A percentile compares a stretch with the other conserved stretches of the same genome.
Conservation (phyloP, 192 early-diverging fungal species). For the Mortierella antarctica region DNA sequence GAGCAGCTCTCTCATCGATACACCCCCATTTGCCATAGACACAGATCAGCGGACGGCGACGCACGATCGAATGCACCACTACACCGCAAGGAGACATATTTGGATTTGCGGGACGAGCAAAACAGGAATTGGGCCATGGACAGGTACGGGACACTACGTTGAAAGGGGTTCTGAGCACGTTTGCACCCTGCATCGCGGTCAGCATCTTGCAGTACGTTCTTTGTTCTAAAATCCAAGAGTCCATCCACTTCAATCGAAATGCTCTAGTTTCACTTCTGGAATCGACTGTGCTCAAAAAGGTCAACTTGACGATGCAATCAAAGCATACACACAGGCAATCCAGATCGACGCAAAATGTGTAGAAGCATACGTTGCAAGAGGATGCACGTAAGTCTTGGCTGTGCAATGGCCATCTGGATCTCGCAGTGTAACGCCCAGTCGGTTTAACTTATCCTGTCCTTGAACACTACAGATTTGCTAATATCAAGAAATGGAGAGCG, state of each 20-base stretch:
- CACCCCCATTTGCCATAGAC: conserved; percentile 1
- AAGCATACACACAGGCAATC: conserved; percentile 41
- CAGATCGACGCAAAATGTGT: conserved; percentile 38
- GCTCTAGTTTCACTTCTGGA: conserved; percentile 22
- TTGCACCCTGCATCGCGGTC: background rate
- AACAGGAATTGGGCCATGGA: conserved; percentile 50
- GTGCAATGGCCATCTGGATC: background rate
- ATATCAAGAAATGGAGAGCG: conserved; percentile 29
- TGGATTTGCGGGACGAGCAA: conserved; percentile 49
- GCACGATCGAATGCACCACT: conserved; percentile 17
- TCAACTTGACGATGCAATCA: conserved; percentile 39
- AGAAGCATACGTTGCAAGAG: conserved; percentile 44
- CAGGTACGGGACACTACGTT: conserved; percentile 21
- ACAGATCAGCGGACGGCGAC: conserved; percentile 24
- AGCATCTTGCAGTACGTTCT: background rate
- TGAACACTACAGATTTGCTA: conserved; percentile 13
- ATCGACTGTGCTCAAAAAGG: conserved; percentile 36
- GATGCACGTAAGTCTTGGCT: conserved; percentile 44
- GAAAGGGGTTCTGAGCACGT: background rate
- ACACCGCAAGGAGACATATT: conserved; percentile 44
- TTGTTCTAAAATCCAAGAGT: background rate
- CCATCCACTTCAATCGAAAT: background rate
- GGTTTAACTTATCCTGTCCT: background rate
- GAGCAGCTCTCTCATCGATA: background rate
- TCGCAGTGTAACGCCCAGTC: no score